Evolutionary conservation across 805 yeast species (phyloP).

Genomic region (Spathaspora arborariae): DNA sequence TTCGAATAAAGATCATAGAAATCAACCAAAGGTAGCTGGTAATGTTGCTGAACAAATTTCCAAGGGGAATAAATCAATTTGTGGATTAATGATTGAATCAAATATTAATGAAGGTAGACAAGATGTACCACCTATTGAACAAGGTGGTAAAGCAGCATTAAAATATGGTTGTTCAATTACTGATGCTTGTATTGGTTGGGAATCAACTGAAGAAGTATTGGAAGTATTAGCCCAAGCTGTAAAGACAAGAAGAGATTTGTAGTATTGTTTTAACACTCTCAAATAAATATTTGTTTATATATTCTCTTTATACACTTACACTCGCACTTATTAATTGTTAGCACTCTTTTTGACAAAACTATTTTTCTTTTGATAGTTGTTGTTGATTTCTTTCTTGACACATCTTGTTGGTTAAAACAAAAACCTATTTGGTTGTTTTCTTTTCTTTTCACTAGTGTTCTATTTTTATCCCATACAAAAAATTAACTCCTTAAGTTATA

Average conservation of each 20-base stretch:
- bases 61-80: conserved; percentile 68
- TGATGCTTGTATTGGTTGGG: conserved; percentile 97
- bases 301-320: no score
- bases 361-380: no score
- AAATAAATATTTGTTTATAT: neutral
- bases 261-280: neutral
- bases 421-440: no score
- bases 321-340: neutral
- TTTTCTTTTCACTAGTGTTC: no score
- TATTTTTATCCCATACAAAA: no score
- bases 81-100: conserved; percentile 97
- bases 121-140: conserved; percentile 65
- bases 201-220: conserved; percentile 71
- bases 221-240: conserved; percentile 75
- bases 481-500: no score
- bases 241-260: conserved; percentile 58
- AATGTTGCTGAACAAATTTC: conserved; percentile 74
- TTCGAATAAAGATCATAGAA: conserved; percentile 83
- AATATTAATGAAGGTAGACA: conserved; percentile 92
- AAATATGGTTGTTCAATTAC: conserved; percentile 94
- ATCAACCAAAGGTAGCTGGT: conserved; percentile 87
- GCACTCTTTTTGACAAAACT: neutral
- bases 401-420: no score
- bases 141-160: conserved; percentile 67
- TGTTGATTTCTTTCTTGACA: no score